Conservation (phyloP, 2,329 filamentous ascomycete genomes). For the Diaporthe sp. region DNA sequence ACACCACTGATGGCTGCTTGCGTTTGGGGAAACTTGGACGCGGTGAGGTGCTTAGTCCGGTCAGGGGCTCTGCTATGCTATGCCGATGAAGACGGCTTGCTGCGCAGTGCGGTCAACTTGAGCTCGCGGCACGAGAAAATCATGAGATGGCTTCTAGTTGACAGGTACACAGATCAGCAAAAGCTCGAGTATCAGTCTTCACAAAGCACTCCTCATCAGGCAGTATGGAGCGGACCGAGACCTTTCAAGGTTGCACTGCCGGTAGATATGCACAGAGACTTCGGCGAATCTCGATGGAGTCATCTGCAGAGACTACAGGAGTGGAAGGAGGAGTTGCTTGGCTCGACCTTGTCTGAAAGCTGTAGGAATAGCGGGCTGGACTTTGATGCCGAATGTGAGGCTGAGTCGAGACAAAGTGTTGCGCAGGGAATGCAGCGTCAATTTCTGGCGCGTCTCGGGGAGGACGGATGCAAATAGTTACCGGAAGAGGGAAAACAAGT, state of each 20-base stretch:
- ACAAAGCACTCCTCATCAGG: too few species aligned
- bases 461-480: constrained; percentile 28
- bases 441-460: neutral
- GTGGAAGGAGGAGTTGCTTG: neutral
- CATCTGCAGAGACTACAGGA: neutral
- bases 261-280: neutral
- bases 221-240: neutral
- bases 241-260: neutral
- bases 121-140: neutral
- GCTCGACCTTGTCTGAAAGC: neutral
- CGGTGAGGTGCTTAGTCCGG: neutral
- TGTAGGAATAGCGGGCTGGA: neutral
- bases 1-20: neutral
- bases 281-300: neutral
- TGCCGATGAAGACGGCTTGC: neutral
- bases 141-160: neutral
- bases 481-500: too few species aligned
- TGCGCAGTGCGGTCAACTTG: neutral
- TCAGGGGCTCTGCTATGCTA: neutral
- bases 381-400: neutral
- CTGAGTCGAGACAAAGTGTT: neutral
- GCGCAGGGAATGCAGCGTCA: neutral
- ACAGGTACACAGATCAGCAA: neutral
- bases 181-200: neutral
- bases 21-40: neutral